A percentile compares a stretch with the other conserved stretches of the same genome.
phyloP scores from a whole-genome alignment of 2,329 filamentous ascomycete species.

The Periconia sp. region DNA sequence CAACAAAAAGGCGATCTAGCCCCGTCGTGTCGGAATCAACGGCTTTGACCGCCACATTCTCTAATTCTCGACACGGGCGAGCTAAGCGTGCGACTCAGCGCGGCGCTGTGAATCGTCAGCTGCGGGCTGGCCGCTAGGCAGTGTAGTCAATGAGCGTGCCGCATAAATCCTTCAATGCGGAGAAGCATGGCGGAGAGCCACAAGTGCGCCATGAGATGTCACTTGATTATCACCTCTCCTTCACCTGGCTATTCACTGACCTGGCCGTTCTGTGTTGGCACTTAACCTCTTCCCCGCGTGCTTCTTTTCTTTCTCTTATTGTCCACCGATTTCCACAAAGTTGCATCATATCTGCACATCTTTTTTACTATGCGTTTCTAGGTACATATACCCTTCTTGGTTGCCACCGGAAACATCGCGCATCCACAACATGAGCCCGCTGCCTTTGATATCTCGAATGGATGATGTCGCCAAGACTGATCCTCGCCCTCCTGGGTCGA shows the following conservation, averaged over 20 bases:
- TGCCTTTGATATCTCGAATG: not conserved
- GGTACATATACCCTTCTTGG: conserved; percentile 1
- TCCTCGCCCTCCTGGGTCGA: conserved; percentile 31
- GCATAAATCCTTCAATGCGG: conserved; percentile 3
- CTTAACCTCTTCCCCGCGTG: not conserved
- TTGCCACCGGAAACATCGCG: not conserved
- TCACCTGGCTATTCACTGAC: not conserved
- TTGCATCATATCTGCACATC: too few relatives aligned
- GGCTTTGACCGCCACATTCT: conserved; percentile 3
- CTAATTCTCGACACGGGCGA: not conserved
- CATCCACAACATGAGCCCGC: conserved; percentile 6
- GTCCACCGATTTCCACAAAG: too few relatives aligned
- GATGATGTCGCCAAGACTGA: conserved; percentile 3
- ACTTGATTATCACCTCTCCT: not conserved
- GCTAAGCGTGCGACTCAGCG: conserved; percentile 4
- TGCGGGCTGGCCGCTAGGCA: not conserved
- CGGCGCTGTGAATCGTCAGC: conserved; percentile 6
- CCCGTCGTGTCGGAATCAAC: conserved; percentile 5
- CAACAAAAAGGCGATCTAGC: not conserved
- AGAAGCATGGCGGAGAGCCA: conserved; percentile 8
- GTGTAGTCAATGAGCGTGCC: conserved; percentile 7
- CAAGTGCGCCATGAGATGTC: not conserved
- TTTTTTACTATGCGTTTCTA: not conserved
- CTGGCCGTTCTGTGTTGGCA: not conserved
- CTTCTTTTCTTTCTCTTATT: not conserved